A percentile compares a stretch with the other conserved stretches of the same genome.
Evolutionary conservation across 441 rosid genomes (phyloP).

Genomic region (Pelargonium cotyledonis): DNA sequence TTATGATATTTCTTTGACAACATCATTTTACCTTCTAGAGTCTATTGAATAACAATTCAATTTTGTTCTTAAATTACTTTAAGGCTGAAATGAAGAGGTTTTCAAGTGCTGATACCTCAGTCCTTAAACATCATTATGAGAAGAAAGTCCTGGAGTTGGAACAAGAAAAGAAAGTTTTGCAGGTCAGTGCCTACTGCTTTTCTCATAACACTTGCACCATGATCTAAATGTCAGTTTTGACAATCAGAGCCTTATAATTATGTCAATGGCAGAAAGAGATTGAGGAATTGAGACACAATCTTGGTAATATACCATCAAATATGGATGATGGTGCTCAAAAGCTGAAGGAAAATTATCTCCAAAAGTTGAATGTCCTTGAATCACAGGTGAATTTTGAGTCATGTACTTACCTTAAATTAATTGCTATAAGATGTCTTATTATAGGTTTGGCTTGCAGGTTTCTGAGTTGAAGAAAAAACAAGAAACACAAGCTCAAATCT

Average conservation of each 20-base stretch:
- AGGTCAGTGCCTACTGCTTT: conserved; percentile 40
- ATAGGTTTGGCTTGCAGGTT: conserved; percentile 41
- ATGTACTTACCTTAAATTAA: conserved; percentile 5
- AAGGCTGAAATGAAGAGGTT: conserved; percentile 95
- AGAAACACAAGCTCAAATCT: conserved; percentile 88
- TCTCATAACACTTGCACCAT: conserved; percentile 6
- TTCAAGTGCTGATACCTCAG: conserved; percentile 62
- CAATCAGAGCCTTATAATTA: conserved; percentile 12
- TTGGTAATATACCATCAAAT: conserved; percentile 59
- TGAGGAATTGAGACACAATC: conserved; percentile 64
- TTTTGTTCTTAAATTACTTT: conserved; percentile 21
- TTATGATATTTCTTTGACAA: neutral
- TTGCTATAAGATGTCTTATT: conserved; percentile 11
- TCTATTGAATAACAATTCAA: neutral
- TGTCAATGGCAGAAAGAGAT: conserved; percentile 75
- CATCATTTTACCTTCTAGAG: neutral
- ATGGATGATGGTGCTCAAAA: conserved; percentile 81
- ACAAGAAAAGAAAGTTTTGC: conserved; percentile 69
- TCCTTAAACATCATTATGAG: conserved; percentile 90
- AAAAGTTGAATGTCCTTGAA: conserved; percentile 80
- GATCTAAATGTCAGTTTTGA: conserved; percentile 7
- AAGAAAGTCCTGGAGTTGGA: conserved; percentile 86
- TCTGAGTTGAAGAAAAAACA: conserved; percentile 87
- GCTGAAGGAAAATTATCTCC: conserved; percentile 81
- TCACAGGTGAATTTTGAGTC: conserved; percentile 47